Conservation (phyloP, 2,329 filamentous ascomycete species). For the Claviceps spartinae region DNA sequence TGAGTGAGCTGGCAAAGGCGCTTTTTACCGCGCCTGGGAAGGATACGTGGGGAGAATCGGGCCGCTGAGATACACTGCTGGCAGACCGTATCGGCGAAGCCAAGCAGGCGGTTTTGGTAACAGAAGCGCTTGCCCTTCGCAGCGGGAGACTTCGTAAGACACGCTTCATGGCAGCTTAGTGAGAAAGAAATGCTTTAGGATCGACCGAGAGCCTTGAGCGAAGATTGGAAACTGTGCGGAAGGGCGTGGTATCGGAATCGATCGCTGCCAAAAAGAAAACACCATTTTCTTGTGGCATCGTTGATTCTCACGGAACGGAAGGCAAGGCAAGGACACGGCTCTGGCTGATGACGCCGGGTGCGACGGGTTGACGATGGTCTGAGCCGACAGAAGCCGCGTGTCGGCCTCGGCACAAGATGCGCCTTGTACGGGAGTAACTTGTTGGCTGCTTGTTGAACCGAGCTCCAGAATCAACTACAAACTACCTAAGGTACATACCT, state of each 20-base stretch:
- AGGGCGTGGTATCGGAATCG: neutral
- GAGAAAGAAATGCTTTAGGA: neutral
- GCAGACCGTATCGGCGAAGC: conserved; percentile 21
- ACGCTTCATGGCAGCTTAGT: conserved; percentile 18
- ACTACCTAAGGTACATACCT: too few species aligned
- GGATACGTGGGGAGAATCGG: conserved; percentile 42
- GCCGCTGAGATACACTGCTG: conserved; percentile 41
- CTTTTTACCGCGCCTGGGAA: conserved; percentile 95
- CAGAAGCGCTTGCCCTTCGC: conserved; percentile 12
- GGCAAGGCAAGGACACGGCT: neutral
- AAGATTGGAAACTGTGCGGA: neutral
- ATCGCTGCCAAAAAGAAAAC: neutral
- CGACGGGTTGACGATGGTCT: conserved; percentile 8
- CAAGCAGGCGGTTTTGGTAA: conserved; percentile 10
- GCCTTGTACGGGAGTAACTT: too few species aligned
- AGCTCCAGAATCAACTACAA: neutral
- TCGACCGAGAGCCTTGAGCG: too few species aligned
- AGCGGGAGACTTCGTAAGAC: conserved; percentile 18
- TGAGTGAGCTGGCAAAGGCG: conserved; percentile 70
- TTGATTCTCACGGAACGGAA: neutral
- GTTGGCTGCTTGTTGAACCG: neutral
- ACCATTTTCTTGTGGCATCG: neutral
- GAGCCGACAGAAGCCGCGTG: conserved; percentile 22
- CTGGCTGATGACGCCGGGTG: conserved; percentile 5
- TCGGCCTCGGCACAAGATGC: neutral